phyloP scores from a whole-genome alignment of 2,329 filamentous ascomycete species.

The Daldinia sp. region DNA sequence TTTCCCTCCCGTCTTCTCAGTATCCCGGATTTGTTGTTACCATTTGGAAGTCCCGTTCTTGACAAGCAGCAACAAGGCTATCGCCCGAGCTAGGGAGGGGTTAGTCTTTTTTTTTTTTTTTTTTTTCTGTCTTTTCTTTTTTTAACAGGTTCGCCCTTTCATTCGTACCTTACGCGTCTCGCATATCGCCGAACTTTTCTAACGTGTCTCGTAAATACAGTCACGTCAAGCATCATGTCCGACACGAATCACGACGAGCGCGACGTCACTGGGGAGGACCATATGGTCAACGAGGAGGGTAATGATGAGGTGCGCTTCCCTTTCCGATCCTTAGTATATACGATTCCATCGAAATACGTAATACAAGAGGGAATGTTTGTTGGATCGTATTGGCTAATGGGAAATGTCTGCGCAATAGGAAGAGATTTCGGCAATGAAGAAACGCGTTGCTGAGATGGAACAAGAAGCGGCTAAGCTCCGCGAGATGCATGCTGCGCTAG shows the following conservation, averaged over 20 bases:
- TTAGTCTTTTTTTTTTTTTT: constrained; percentile 23
- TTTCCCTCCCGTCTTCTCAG: neutral
- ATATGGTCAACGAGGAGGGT: constrained; percentile 57
- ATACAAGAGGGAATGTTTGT: constrained; percentile 26
- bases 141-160: constrained; percentile 16
- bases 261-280: constrained; percentile 49
- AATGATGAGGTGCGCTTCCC: constrained; percentile 61
- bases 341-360: constrained; percentile 23
- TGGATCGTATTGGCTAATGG: constrained; percentile 44
- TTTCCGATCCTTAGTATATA: constrained; percentile 24
- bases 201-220: constrained; percentile 12
- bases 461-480: constrained; percentile 87
- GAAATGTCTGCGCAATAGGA: constrained; percentile 59
- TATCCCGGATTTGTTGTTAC: neutral
- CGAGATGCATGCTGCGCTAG: constrained; percentile 87
- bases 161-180: neutral
- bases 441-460: constrained; percentile 89
- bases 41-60: constrained; percentile 3
- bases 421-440: constrained; percentile 90
- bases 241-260: constrained; percentile 47
- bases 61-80: constrained; percentile 2
- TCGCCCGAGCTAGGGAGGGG: constrained; percentile 15
- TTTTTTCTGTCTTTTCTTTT: constrained; percentile 8
- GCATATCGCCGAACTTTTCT: constrained; percentile 5
- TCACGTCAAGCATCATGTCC: constrained; percentile 43